phyloP scores from a whole-genome alignment of 306 rosid genomes.

The Quercus mongolica region DNA sequence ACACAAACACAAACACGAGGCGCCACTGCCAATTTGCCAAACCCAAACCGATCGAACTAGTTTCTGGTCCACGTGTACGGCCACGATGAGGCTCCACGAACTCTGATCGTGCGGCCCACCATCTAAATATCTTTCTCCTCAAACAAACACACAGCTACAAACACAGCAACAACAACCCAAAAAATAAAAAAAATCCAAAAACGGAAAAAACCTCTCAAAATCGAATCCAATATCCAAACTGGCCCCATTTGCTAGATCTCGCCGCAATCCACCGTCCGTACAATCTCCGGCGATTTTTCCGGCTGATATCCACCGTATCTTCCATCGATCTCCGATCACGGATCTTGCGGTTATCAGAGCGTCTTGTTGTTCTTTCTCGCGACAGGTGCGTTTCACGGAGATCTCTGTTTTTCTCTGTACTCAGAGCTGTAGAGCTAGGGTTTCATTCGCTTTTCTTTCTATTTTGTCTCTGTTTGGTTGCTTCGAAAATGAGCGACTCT shows the following conservation, averaged over 20 bases:
- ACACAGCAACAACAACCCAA: too few species aligned
- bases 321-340: neutral
- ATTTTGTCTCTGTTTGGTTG: neutral
- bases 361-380: neutral
- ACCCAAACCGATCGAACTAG: slow-evolving; percentile 1
- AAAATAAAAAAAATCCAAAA: neutral
- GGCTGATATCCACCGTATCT: neutral
- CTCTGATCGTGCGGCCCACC: slow-evolving; percentile 49
- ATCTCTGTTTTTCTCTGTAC: neutral
- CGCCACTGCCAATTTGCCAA: too few species aligned
- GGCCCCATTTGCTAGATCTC: slow-evolving; percentile 30
- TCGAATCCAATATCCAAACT: neutral
- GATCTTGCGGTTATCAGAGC: neutral
- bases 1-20: too few species aligned
- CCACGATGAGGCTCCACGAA: neutral
- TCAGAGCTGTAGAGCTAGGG: slow-evolving; percentile 21
- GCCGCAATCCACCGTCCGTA: slow-evolving; percentile 8
- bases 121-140: slow-evolving; percentile 18
- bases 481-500: neutral
- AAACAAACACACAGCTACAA: neutral
- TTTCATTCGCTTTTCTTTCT: neutral
- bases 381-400: slow-evolving; percentile 14
- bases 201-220: slow-evolving; percentile 1
- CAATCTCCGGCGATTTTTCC: slow-evolving; percentile 19
- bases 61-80: slow-evolving; percentile 40